Conservation (phyloP, 2,329 filamentous ascomycete species). For the Periconia sp. region DNA sequence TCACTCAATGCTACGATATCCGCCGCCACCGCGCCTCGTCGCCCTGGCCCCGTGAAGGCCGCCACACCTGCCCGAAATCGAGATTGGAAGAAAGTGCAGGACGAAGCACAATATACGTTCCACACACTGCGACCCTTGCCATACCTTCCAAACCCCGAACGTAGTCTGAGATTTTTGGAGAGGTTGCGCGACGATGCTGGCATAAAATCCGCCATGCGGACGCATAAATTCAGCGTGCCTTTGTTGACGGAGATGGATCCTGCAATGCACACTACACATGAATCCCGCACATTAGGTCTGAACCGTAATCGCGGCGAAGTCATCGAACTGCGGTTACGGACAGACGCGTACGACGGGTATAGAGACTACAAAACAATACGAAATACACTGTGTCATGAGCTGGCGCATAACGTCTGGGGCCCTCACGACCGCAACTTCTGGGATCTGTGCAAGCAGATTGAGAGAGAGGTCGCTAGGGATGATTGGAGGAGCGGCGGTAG, state of each 20-base stretch:
- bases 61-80: slow-evolving; percentile 43
- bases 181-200: slow-evolving; percentile 80
- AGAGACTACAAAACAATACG: slow-evolving; percentile 89
- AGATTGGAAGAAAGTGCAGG: slow-evolving; percentile 53
- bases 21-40: slow-evolving; percentile 44
- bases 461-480: slow-evolving; percentile 77
- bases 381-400: slow-evolving; percentile 90
- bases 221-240: slow-evolving; percentile 81
- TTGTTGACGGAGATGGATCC: slow-evolving; percentile 97
- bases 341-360: slow-evolving; percentile 92
- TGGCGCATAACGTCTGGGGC: slow-evolving; percentile 86
- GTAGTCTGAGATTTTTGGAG: slow-evolving; percentile 71
- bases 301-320: slow-evolving; percentile 88
- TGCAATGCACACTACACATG: slow-evolving; percentile 75
- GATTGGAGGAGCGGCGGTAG: slow-evolving; percentile 75
- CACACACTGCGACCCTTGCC: slow-evolving; percentile 72
- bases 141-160: slow-evolving; percentile 74
- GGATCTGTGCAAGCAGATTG: slow-evolving; percentile 83
- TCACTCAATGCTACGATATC: slow-evolving; percentile 49
- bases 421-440: slow-evolving; percentile 88
- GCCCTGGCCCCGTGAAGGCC: slow-evolving; percentile 44
- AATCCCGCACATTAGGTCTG: slow-evolving; percentile 79
- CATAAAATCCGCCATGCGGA: slow-evolving; percentile 79
- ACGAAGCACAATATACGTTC: slow-evolving; percentile 78
- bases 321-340: slow-evolving; percentile 87